Conservation (phyloP, 805 yeast species). For the Metschnikowia baotianmanensis region DNA sequence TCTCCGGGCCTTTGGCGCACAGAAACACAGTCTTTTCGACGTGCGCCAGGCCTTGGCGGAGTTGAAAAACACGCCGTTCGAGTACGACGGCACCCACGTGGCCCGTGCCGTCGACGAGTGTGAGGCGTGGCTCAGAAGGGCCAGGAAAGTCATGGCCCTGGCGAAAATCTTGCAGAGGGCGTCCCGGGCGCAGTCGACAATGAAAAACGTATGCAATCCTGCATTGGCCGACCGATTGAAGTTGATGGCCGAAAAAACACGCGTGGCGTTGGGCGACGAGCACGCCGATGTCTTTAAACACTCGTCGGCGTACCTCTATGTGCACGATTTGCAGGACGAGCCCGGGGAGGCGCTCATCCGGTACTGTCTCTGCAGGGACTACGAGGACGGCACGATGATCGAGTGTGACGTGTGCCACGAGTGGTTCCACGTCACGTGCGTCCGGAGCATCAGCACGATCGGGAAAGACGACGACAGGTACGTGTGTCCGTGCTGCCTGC, state of each 20-base stretch:
- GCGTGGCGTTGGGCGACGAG: conserved; percentile 27
- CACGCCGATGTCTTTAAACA: conserved; percentile 23
- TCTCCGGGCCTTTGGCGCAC: too few species aligned
- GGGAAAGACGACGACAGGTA: conserved; percentile 18
- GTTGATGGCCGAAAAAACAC: conserved; percentile 21
- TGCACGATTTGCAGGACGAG: conserved; percentile 11
- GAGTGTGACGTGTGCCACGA: conserved; percentile 69
- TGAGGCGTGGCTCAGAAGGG: conserved; percentile 25
- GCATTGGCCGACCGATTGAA: conserved; percentile 21
- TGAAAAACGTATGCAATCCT: conserved; percentile 21
- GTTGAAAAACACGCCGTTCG: conserved; percentile 22
- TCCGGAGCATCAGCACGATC: conserved; percentile 22
- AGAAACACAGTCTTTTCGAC: conserved; percentile 24
- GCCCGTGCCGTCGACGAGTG: conserved; percentile 16
- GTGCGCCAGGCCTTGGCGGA: conserved; percentile 24
- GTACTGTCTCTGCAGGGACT: conserved; percentile 63
- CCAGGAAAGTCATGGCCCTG: conserved; percentile 17
- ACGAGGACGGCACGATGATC: conserved; percentile 61
- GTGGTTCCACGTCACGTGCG: conserved; percentile 68
- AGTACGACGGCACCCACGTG: conserved; percentile 18
- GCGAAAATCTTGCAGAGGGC: conserved; percentile 14
- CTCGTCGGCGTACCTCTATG: conserved; percentile 25
- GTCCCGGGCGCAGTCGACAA: background rate
- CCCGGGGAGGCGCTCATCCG: conserved; percentile 13
- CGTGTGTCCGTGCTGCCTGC: conserved; percentile 17